Evolutionary conservation across 1,284 basidiomycete species (phyloP).

Genomic region (Leccinum fuscescens): DNA sequence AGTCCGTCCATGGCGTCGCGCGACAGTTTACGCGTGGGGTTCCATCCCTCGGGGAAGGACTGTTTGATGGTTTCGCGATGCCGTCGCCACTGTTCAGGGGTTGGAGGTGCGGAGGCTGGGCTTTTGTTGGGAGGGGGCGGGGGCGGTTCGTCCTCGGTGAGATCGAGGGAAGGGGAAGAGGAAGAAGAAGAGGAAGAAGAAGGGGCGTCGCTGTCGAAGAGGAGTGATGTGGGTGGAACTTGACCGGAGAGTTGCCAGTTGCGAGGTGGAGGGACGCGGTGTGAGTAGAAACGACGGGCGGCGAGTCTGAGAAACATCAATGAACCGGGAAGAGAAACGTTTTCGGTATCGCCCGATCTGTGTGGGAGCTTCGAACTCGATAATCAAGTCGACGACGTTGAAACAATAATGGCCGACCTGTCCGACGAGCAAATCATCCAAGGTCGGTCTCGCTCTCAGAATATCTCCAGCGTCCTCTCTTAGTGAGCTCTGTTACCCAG

Average conservation of each 20-base stretch:
- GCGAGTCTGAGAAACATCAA: constrained; percentile 6
- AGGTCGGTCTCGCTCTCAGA: constrained; percentile 48
- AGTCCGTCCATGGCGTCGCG: constrained; percentile 88
- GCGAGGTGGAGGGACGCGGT: constrained; percentile 16
- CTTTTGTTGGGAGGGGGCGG: constrained; percentile 42
- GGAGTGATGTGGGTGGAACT: constrained; percentile 50
- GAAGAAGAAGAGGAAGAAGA: constrained; percentile 12
- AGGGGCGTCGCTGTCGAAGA: constrained; percentile 40
- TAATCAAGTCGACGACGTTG: neutral
- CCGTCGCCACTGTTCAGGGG: constrained; percentile 49
- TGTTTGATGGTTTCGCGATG: constrained; percentile 61
- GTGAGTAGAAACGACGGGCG: constrained; percentile 29
- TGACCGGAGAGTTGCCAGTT: constrained; percentile 54
- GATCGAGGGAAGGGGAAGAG: constrained; percentile 38
- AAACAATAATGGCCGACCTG: constrained; percentile 72
- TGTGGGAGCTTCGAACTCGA: neutral
- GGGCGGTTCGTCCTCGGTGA: constrained; percentile 51
- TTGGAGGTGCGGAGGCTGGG: constrained; percentile 40
- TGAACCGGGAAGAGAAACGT: neutral
- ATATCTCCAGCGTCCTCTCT: constrained; percentile 18
- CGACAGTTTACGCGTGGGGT: constrained; percentile 84
- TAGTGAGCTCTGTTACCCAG: constrained; percentile 39
- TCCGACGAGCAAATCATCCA: constrained; percentile 74
- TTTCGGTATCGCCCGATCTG: constrained; percentile 27
- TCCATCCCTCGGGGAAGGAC: constrained; percentile 78